Percentiles rank a stretch among this genome's conserved stretches.
phyloP scores from a whole-genome alignment of 2,329 filamentous ascomycete species.

The Trichophyton benhamiae region DNA sequence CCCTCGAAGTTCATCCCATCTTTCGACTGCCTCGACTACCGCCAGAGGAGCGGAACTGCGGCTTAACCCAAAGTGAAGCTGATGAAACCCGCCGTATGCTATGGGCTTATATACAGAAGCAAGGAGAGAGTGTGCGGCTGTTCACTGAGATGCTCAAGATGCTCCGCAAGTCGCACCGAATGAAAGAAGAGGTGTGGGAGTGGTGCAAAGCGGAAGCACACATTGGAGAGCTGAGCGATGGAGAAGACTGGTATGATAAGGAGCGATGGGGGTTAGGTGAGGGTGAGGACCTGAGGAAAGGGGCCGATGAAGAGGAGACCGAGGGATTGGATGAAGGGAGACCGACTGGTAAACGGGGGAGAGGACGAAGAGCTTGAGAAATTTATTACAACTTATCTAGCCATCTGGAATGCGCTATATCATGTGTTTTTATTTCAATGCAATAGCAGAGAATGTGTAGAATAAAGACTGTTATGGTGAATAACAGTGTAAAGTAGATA shows the following conservation, averaged over 20 bases:
- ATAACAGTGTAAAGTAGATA: background rate
- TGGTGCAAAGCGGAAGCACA: constrained; percentile 53
- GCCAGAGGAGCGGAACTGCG: constrained; percentile 42
- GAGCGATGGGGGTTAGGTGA: constrained; percentile 47
- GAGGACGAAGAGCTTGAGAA: constrained; percentile 26
- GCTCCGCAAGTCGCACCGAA: constrained; percentile 46
- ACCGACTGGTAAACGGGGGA: constrained; percentile 29
- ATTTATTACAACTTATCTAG: background rate
- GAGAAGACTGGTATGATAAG: constrained; percentile 55
- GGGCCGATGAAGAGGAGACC: constrained; percentile 49
- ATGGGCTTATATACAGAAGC: constrained; percentile 52
- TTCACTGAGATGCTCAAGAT: constrained; percentile 44
- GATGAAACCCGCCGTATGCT: constrained; percentile 51
- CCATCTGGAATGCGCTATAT: background rate
- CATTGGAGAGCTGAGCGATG: constrained; percentile 53
- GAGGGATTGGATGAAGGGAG: constrained; percentile 35
- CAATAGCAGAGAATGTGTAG: background rate
- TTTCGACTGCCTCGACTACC: constrained; percentile 43
- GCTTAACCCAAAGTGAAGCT: constrained; percentile 46
- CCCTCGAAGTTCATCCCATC: constrained; percentile 41
- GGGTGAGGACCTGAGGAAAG: constrained; percentile 47
- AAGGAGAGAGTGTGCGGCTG: constrained; percentile 50
- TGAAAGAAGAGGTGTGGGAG: constrained; percentile 47
- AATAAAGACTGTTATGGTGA: background rate
- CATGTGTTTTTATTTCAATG: background rate